phyloP scores from a whole-genome alignment of 176 grass and related monocot genomes.

The Avena atlantica region DNA sequence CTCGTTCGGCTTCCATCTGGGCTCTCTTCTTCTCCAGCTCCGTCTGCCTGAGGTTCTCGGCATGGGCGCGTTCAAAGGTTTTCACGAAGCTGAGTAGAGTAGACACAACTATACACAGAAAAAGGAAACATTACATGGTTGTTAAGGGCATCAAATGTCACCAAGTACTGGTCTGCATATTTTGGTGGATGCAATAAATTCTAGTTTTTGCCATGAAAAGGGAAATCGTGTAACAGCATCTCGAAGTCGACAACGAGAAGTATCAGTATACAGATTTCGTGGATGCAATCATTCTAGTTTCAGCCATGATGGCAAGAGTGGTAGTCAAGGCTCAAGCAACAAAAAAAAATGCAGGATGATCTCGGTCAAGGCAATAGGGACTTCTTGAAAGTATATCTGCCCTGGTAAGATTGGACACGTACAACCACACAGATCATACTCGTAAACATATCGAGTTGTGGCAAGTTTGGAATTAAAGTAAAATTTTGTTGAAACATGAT shows the following conservation, averaged over 20 bases:
- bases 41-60: slow-evolving; percentile 69
- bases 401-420: neutral
- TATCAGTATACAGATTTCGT: neutral
- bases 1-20: slow-evolving; percentile 60
- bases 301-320: slow-evolving; percentile 5
- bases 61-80: slow-evolving; percentile 67
- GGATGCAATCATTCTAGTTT: neutral
- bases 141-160: neutral
- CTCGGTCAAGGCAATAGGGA: neutral
- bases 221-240: neutral
- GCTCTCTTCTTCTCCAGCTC: slow-evolving; percentile 79
- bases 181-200: neutral
- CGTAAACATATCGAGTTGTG: neutral
- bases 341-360: slow-evolving; percentile 3
- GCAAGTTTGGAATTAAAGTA: slow-evolving; percentile 4
- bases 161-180: neutral
- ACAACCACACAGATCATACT: neutral
- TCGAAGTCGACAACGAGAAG: no score
- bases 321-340: neutral
- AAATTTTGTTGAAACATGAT: slow-evolving; percentile 16
- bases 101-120: slow-evolving; percentile 65
- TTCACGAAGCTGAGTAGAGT: slow-evolving; percentile 77
- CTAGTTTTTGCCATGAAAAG: neutral
- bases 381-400: neutral
- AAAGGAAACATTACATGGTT: neutral